phyloP scores from a whole-genome alignment of 768 basidiomycete genomes.

The Trametes elegans region DNA sequence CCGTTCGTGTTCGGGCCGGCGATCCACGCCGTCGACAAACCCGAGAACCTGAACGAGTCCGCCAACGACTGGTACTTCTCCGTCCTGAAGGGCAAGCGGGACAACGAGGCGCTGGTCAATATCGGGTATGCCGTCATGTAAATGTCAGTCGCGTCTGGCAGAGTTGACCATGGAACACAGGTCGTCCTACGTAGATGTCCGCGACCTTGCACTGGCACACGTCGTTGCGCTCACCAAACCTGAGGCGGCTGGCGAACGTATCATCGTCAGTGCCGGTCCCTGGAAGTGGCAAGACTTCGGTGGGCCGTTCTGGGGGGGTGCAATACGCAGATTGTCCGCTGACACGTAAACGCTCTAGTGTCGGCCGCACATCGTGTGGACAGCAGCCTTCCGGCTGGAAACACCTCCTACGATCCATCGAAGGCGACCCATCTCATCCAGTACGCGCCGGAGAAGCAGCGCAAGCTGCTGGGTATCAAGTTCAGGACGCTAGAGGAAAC shows the following conservation, averaged over 20 bases:
- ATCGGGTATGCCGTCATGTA: constrained; percentile 4
- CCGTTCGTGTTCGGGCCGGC: constrained; percentile 36
- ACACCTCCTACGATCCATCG: constrained; percentile 21
- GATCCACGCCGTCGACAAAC: constrained; percentile 33
- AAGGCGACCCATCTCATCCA: constrained; percentile 27
- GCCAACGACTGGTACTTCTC: constrained; percentile 20
- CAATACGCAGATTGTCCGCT: background rate
- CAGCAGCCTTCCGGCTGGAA: constrained; percentile 15
- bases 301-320: background rate
- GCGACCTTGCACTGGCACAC: constrained; percentile 35
- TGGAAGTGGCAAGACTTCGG: constrained; percentile 26
- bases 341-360: constrained; percentile 7
- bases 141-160: background rate
- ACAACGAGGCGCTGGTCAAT: constrained; percentile 12
- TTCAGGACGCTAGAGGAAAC: constrained; percentile 41
- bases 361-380: constrained; percentile 10
- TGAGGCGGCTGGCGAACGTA: constrained; percentile 38
- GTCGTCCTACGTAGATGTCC: constrained; percentile 34
- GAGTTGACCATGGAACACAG: background rate
- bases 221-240: constrained; percentile 29
- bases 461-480: constrained; percentile 40
- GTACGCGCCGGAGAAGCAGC: constrained; percentile 35
- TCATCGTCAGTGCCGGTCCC: constrained; percentile 30
- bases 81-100: constrained; percentile 19
- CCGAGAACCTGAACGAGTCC: constrained; percentile 38